Evolutionary conservation across 257 asterid genomes (phyloP), one percentile per base, ranked within the genome.

Genomic region (Mentha longifolia): DNA sequence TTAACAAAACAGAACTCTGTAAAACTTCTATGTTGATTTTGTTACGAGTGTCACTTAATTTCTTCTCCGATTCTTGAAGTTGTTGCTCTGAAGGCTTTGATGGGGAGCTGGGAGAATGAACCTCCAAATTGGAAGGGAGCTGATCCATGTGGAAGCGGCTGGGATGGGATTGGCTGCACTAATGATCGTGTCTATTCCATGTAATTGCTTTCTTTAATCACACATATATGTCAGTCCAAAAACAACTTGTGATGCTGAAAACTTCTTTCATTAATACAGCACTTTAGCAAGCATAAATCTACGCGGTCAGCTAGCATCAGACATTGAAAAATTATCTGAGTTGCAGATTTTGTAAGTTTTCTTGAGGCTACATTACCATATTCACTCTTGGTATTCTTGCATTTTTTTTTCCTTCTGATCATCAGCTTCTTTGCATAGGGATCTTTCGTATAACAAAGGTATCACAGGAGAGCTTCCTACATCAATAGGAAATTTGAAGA

Each of bases 361-460:
- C 11, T 41, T n/a, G 39, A 35, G 39, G 39, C 39, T 35, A 37
- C 2, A 4, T 54, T 10, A 2, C 35, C 35, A 30, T 8, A 30
- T 57, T 28, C 13, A 9, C 7, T 22, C 61, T 10, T 10, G 4
- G 7, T 55, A 12, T 25, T 20, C 10, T 9, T 28, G 10, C 42
- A 57, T 42, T 55, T 4, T 54, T 52, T 33, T 33, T 4, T n/a
- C n/a, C n/a, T 5, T 35, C 33, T 75, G 17, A 73, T 71, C 22
- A 35, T 75, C 15, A 4, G 28, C 16, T 62, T 19, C 49, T 20
- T 16, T 69, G 42, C 67, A n/a, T 61, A 91, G 99, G 91, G 99
- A 94, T 83, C 83, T 94, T 49, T 94, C 97, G 9, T 91, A 79
- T 78, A 94, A 94, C 83, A 76, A 73, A 80, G 90, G 65, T 0